Evolutionary conservation across 164 flowering plant genomes (phyloP), one percentile per base, ranked within the genome.

Genomic region (Berberis vulgaris): DNA sequence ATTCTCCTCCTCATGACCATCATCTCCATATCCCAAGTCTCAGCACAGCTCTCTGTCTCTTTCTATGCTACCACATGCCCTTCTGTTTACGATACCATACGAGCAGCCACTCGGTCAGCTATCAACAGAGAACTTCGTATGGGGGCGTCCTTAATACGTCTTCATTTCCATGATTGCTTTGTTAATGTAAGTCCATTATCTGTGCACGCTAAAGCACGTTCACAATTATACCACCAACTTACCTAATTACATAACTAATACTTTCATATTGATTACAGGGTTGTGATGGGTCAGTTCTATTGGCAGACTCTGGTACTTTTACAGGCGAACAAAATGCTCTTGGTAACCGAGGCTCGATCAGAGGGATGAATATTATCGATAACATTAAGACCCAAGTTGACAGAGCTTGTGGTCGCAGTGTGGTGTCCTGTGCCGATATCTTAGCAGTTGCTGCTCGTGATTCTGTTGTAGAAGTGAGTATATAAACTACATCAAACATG

Each of bases 91-190:
- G n/a, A 57, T 40, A 57, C 43, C 0, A 40, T 57, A 3, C 60
- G 43, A 5, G 5, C 2, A 3, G 60, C n/a, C 4, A 57, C 60
- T 6, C 43, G 43, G 1, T 41, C 60, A 2, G 60, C 45, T 8
- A 55, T 55, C 60, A 26, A 42, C 41, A 76, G 63, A 46, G 85
- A 81, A 57, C 49, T 11, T 45, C 81, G 82, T 46, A 57, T 57
- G 60, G 60, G 60, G 42, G 60, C 60, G 0, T 57, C 60, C 1
- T n/a, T 57, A 2, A 40, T 57, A 40, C 60, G 60, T 41, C 12
- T 57, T n/a, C 41, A 40, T 45, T 57, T 57, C 60, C 60, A 57
- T 42, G 60, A 57, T 41, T 57, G 60, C 45, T 57, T 57, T 41
- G 60, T 57, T 26, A 57, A 42, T 39, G 60, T 57, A 41, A 57